phyloP scores from a whole-genome alignment of 208 protist species.

The Spongospora subterranea region DNA sequence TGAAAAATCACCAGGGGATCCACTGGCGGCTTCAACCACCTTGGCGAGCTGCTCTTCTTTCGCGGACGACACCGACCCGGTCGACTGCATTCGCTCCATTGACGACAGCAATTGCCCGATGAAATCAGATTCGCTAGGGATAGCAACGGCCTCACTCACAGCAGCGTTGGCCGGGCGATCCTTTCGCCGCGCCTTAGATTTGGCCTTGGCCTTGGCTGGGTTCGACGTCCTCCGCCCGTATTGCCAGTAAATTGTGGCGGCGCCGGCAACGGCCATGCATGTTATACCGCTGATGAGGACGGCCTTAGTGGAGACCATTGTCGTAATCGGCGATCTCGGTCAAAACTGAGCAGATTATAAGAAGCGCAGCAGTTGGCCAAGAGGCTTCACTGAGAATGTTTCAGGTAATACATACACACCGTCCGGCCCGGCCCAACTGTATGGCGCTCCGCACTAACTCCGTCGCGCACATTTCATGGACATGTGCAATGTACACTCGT shows the following conservation, averaged over 20 bases:
- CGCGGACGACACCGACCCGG: neutral
- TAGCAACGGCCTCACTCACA: neutral
- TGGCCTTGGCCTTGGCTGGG: neutral
- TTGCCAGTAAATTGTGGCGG: neutral
- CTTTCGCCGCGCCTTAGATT: neutral
- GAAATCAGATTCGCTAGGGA: neutral
- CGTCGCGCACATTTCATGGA: too few species aligned
- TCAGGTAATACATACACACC: too few species aligned
- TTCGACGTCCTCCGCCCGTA: neutral
- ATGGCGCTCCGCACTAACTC: too few species aligned
- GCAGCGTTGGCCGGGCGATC: neutral
- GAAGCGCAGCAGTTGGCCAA: too few species aligned
- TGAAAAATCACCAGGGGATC: neutral
- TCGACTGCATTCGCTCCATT: slow-evolving; percentile 46
- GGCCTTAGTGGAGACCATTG: neutral
- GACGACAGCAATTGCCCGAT: neutral
- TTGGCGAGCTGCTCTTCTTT: neutral
- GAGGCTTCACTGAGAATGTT: too few species aligned
- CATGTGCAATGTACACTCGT: too few species aligned
- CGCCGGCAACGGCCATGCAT: neutral
- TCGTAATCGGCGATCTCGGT: too few species aligned
- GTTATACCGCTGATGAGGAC: neutral
- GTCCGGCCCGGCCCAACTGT: too few species aligned
- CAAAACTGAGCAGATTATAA: too few species aligned
- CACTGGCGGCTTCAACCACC: neutral